A percentile compares a stretch with the other conserved stretches of the same genome.
phyloP scores from a whole-genome alignment of 169 alveolate species.

The Cryptosporidium bovis region DNA sequence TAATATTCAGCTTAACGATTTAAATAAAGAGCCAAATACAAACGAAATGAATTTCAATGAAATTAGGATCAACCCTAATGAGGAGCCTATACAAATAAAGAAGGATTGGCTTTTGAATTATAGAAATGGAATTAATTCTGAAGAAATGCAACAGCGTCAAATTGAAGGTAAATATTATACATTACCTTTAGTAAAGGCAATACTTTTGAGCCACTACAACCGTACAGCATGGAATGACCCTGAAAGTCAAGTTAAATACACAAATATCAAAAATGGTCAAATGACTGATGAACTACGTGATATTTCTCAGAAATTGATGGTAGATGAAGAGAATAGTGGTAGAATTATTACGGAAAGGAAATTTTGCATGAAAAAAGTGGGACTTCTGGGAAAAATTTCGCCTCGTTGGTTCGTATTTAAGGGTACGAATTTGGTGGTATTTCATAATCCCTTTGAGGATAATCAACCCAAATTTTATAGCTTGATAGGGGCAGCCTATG shows the following conservation, averaged over 20 bases:
- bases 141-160: constrained; percentile 65
- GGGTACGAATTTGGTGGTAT: constrained; percentile 69
- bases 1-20: not conserved
- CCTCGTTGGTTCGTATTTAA: constrained; percentile 70
- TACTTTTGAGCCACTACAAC: constrained; percentile 64
- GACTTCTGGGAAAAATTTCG: constrained; percentile 56
- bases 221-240: constrained; percentile 73
- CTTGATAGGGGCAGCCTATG: constrained; percentile 70
- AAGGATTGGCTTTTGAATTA: constrained; percentile 67
- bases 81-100: constrained; percentile 43
- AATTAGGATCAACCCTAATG: constrained; percentile 46
- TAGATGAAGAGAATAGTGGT: constrained; percentile 64
- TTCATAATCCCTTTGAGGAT: constrained; percentile 53
- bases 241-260: constrained; percentile 60
- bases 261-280: constrained; percentile 65
- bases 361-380: constrained; percentile 62
- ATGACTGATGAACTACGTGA: constrained; percentile 58
- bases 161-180: constrained; percentile 67
- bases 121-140: constrained; percentile 48
- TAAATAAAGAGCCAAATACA: constrained; percentile 20
- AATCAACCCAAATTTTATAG: constrained; percentile 71
- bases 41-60: constrained; percentile 41
- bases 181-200: constrained; percentile 65
- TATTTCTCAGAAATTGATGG: constrained; percentile 68
- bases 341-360: constrained; percentile 50